These are phyloP conservation scores for Firmiana major DNA, from an alignment of 345 rosid genomes.

Conservation along the genomic window DNA sequence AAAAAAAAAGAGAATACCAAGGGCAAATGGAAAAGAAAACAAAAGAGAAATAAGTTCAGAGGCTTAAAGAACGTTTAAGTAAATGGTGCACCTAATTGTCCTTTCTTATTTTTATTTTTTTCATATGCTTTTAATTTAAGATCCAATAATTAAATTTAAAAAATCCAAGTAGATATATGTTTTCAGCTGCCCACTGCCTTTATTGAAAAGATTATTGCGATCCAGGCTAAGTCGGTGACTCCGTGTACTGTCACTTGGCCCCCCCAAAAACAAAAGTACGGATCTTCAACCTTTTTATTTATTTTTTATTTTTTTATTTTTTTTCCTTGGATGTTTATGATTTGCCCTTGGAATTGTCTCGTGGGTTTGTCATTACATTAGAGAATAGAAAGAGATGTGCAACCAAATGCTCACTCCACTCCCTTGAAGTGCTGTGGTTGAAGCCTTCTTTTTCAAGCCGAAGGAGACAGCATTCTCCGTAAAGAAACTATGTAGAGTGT, in stretches of 20 bases:
- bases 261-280: neutral
- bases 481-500: neutral
- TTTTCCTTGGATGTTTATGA: neutral
- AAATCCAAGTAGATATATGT: neutral
- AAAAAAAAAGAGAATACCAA: no score
- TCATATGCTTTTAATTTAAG: no score
- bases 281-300: neutral
- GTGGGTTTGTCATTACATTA: neutral
- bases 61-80: no score
- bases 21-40: neutral
- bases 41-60: no score
- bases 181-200: neutral
- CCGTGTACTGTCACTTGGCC: conserved; percentile 12
- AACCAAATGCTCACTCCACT: conserved; percentile 1
- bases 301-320: no score
- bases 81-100: no score
- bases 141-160: no score
- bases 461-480: neutral
- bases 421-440: neutral
- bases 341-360: neutral
- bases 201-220: neutral
- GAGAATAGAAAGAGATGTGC: conserved; percentile 18
- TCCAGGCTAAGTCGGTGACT: neutral
- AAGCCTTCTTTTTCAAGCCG: neutral
- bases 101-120: no score